Base-by-base conservation (phyloP, 2,329 filamentous ascomycete genomes). In the Fusarium sp. region DNA sequence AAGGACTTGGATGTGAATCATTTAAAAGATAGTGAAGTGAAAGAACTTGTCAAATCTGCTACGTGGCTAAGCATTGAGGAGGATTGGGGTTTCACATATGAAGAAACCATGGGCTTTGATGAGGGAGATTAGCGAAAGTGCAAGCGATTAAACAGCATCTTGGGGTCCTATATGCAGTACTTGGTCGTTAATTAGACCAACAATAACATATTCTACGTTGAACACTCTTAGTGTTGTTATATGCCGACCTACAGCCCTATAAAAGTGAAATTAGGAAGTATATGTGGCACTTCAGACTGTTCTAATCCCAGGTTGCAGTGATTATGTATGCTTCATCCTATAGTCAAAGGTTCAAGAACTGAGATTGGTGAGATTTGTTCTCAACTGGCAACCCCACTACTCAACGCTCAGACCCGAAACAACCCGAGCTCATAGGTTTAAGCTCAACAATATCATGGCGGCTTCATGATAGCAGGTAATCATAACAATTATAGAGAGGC, bases 51-150 rank as follows among this genome's bases (percentile, higher is more conserved):
- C 5, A 51, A 62, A 28, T 78, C 75, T 2, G 79, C 79, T 5
- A 82, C 78, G 10, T 63, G 80, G 62, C 56, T 84, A 15, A 68
- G 68, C 2, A 74, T 82, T 13, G 78, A 77, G 6, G 81, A 81
- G 51, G 80, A 81, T n/a, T 83, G 80, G 79, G 78, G 76, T 5
- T 79, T 82, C 66, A 60, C 26, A 4, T 82, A 82, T 60, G 81
- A 83, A 56, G 82, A 83, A 26, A 65, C 70, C 57, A 61, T 71
- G 7, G 47, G 30, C 55, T 59, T 45, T 34, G 44, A 69, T 44
- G 50, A 26, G 18, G 20, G 51, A 22, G 26, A 17, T 38, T 62
- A 10, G 34, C 47, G 10, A n/a, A 34, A 51, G 45, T 38, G 30
- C 24, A 22, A 26, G 38, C 17, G 42, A 45, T 26, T 45, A 11